Conservation (phyloP, 345 rosid genomes). For the Salix udensis region DNA sequence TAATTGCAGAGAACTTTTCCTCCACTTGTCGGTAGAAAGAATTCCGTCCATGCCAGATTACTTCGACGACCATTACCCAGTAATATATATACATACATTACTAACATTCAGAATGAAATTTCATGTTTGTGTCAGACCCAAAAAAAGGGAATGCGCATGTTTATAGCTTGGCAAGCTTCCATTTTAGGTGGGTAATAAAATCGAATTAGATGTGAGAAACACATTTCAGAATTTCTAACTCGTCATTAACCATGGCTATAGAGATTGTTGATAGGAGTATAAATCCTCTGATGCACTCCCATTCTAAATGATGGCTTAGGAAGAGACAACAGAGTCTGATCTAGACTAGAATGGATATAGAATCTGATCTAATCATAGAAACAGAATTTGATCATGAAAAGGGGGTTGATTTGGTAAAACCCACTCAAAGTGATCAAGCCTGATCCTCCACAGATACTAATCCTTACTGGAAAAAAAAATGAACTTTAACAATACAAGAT, state of each 20-base stretch:
- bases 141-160: neutral
- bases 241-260: neutral
- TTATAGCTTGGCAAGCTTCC: neutral
- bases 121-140: neutral
- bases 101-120: neutral
- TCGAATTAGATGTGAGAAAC: neutral
- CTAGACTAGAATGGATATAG: too few relatives aligned
- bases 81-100: neutral
- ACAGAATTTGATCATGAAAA: too few relatives aligned
- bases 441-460: too few relatives aligned
- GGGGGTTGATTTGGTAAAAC: too few relatives aligned
- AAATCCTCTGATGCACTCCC: neutral
- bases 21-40: neutral
- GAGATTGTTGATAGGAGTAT: neutral
- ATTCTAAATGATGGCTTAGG: neutral
- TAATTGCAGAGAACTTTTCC: neutral
- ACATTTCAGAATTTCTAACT: neutral
- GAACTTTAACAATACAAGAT: too few relatives aligned
- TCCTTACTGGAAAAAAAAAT: too few relatives aligned
- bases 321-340: neutral
- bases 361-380: too few relatives aligned
- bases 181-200: neutral
- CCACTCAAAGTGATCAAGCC: too few relatives aligned
- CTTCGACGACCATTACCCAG: neutral
- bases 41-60: neutral